Percentiles rank a stretch among this genome's conserved stretches.
Evolutionary conservation across 495 filamentous ascomycete species (phyloP).

Genomic region (Aspergillus sparsus): DNA sequence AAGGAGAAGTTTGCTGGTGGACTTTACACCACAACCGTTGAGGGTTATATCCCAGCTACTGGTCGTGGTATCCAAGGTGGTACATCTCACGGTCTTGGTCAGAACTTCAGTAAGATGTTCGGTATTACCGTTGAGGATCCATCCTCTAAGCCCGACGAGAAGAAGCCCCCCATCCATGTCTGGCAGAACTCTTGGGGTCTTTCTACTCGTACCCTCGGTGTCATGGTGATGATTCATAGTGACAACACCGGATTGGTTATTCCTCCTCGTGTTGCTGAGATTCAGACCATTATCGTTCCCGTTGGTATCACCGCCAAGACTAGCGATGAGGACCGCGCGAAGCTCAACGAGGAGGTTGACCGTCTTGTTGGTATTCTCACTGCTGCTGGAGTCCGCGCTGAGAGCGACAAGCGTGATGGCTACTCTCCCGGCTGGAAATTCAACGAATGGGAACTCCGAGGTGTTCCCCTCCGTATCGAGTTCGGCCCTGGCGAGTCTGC

Average conservation of each 20-base stretch:
- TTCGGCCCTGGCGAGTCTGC: conserved; percentile 92
- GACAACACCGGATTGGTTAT: conserved; percentile 93
- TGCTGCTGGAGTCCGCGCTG: conserved; percentile 65
- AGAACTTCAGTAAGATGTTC: conserved; percentile 99
- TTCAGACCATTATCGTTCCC: conserved; percentile 85
- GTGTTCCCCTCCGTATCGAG: conserved; percentile 89
- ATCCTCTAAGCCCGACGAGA: conserved; percentile 69
- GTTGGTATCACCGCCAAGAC: conserved; percentile 89
- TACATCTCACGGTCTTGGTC: conserved; percentile 90
- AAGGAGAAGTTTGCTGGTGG: conserved; percentile 98
- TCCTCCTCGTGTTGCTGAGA: conserved; percentile 83
- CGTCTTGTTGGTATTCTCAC: conserved; percentile 63
- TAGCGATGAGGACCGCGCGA: conserved; percentile 69
- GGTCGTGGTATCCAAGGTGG: conserved; percentile 95
- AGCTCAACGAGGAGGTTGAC: conserved; percentile 70
- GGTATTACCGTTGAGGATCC: conserved; percentile 96
- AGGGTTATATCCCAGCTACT: conserved; percentile 86
- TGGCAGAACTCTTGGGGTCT: conserved; percentile 99
- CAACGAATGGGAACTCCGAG: conserved; percentile 95
- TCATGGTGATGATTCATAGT: conserved; percentile 97
- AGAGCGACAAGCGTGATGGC: conserved; percentile 77
- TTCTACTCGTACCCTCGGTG: conserved; percentile 90
- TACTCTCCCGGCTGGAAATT: conserved; percentile 97
- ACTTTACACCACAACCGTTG: conserved; percentile 90
- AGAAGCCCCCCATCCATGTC: conserved; percentile 68